phyloP scores from a whole-genome alignment of 805 yeast species.

The Ogataea parapolymorpha region DNA sequence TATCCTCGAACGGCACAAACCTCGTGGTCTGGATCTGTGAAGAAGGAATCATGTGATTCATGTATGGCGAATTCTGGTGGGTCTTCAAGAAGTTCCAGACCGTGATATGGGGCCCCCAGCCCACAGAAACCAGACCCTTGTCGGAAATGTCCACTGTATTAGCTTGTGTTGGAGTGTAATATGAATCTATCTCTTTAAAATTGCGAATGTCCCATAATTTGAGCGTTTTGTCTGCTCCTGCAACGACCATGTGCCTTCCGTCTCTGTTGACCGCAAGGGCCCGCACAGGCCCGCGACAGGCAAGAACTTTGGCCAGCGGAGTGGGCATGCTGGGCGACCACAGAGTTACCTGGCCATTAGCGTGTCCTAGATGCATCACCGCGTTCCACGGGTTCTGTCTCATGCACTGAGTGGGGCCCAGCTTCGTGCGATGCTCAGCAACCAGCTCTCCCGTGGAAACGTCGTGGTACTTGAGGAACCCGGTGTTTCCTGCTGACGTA shows the following conservation, averaged over 20 bases:
- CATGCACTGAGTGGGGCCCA: constrained; percentile 89
- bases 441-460: constrained; percentile 89
- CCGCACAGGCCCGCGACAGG: constrained; percentile 83
- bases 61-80: constrained; percentile 81
- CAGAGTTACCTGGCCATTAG: constrained; percentile 85
- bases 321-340: constrained; percentile 91
- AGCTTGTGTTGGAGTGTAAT: constrained; percentile 81
- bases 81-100: constrained; percentile 77
- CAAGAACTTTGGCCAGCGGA: constrained; percentile 78
- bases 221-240: constrained; percentile 79
- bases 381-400: constrained; percentile 95
- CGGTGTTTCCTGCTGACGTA: constrained; percentile 86
- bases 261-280: constrained; percentile 85
- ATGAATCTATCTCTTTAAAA: constrained; percentile 70
- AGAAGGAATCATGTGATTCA: constrained; percentile 85
- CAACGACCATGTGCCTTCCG: constrained; percentile 90
- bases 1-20: constrained; percentile 94
- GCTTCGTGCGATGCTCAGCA: constrained; percentile 76
- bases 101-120: constrained; percentile 94
- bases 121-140: constrained; percentile 79
- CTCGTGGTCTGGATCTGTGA: constrained; percentile 62
- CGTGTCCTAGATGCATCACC: constrained; percentile 87
- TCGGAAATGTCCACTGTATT: constrained; percentile 77
- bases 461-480: constrained; percentile 88
- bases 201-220: constrained; percentile 94